Evolutionary conservation across 352 stramenopile genomes (phyloP), one percentile per base, ranked within the genome.

Genomic region (Pythium pectinolyticum): DNA sequence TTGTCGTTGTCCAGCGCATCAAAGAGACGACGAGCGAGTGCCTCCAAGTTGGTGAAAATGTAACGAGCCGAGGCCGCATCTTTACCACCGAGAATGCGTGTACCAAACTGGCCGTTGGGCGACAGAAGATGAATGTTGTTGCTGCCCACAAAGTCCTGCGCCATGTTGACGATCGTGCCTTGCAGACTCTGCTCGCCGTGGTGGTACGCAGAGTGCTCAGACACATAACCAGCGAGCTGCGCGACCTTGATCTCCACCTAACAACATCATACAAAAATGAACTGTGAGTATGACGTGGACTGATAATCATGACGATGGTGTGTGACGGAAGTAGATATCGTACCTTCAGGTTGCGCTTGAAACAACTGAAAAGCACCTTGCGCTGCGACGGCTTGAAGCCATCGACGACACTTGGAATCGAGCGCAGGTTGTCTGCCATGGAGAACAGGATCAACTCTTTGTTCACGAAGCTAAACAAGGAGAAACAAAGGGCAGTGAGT

Each of bases 391-490:
- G 97, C 75, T 99, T 99, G 60, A 99, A 92, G 19, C 97, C 97
- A 78, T 99, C 97, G 9, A 99, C 82, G 5, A 98, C 76, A 67
- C 75, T 97, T 9, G 97, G 97, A 67, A 99, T 96, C 15, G 92
- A 98, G 51, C 97, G 89, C 46, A 99, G 84, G 60, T 99, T 99
- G 70, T 99, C 97, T 7, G 96, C 96, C 83, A 97, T 97, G 11
- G 93, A 98, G 73, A 99, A 99, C 64, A 99, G 82, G 70, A 99
- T 99, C 32, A 99, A 83, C 66, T 99, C 97, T 69, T 98, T 98
- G 84, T 99, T 98, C 27, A 99, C 87, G 62, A 99, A 99, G 39
- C 84, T 95, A n/a, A n/a, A n/a, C n/a, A n/a, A n/a, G 65, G 19
- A 55, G 12, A 24, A 50, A 10, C n/a, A 15, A 2, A 22, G 30